Conservation (phyloP, 495 filamentous ascomycete species). For the Chaetomidium leptoderma region DNA sequence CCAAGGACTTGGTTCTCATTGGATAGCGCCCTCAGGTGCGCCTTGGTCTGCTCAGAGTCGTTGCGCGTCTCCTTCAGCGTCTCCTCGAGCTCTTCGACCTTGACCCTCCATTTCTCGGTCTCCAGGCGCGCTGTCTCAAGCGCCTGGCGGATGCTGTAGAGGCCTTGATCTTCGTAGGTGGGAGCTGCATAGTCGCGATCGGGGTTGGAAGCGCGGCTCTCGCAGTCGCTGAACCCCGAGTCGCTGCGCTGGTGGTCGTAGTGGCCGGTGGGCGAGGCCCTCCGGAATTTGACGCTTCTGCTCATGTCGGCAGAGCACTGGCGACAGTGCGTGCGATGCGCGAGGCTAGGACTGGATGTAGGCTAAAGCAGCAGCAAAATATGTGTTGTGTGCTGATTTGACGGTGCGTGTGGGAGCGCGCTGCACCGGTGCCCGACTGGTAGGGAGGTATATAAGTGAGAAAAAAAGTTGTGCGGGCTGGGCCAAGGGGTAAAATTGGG, state of each 20-base stretch:
- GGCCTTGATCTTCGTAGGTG: slow-evolving; percentile 26
- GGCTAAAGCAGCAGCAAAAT: slow-evolving; percentile 31
- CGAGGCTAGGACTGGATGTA: slow-evolving; percentile 20
- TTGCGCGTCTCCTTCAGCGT: slow-evolving; percentile 44
- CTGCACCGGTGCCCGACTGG: slow-evolving; percentile 39
- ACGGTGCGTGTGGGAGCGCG: slow-evolving; percentile 24
- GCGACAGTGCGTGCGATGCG: slow-evolving; percentile 17
- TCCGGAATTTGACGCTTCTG: slow-evolving; percentile 36
- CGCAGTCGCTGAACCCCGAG: slow-evolving; percentile 35
- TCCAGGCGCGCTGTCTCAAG: slow-evolving; percentile 13
- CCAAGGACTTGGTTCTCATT: slow-evolving; percentile 68
- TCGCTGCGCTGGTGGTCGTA: slow-evolving; percentile 35
- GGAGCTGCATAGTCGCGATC: slow-evolving; percentile 24
- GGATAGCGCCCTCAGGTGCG: slow-evolving; percentile 72
- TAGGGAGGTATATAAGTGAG: slow-evolving; percentile 27
- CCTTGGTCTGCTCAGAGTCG: slow-evolving; percentile 65
- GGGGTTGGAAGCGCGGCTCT: slow-evolving; percentile 26
- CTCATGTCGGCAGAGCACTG: slow-evolving; percentile 26
- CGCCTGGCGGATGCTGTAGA: slow-evolving; percentile 25
- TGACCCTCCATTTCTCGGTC: slow-evolving; percentile 24
- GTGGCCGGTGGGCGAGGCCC: slow-evolving; percentile 27
- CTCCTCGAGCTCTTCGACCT: slow-evolving; percentile 39
- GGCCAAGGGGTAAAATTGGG: slow-evolving; percentile 28
- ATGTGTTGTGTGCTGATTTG: slow-evolving; percentile 44
- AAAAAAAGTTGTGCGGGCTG: slow-evolving; percentile 26